Conservation (phyloP, 305 asterid species). For the Solanum chacoense region DNA sequence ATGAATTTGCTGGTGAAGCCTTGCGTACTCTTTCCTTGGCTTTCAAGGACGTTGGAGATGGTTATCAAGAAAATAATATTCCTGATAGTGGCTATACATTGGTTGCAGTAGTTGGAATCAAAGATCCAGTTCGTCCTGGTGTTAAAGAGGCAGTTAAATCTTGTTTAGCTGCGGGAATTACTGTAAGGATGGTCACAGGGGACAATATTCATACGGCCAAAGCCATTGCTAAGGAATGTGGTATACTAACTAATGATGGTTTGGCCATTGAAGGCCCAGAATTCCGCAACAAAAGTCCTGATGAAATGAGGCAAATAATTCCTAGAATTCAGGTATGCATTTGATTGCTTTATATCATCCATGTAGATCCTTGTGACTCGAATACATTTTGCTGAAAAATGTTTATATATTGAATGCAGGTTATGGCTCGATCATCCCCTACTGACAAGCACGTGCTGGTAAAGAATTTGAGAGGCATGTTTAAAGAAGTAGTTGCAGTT, state of each 20-base stretch:
- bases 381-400: neutral
- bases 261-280: constrained; percentile 79
- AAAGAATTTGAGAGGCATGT: constrained; percentile 51
- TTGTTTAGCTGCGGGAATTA: constrained; percentile 85
- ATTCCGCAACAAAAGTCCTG: constrained; percentile 41
- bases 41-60: constrained; percentile 51
- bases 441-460: constrained; percentile 78
- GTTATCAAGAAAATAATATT: constrained; percentile 24
- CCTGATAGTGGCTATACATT: constrained; percentile 70
- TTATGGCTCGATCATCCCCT: constrained; percentile 96
- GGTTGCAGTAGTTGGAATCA: constrained; percentile 79
- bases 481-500: constrained; percentile 83
- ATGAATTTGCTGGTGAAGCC: constrained; percentile 68
- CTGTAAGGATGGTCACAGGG: constrained; percentile 91
- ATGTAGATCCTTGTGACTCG: neutral
- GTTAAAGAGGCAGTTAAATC: constrained; percentile 79
- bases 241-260: constrained; percentile 60
- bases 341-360: neutral
- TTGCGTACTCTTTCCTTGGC: constrained; percentile 90
- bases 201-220: constrained; percentile 87
- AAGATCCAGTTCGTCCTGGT: constrained; percentile 93
- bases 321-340: constrained; percentile 67
- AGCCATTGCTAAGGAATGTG: constrained; percentile 96
- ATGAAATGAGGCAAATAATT: constrained; percentile 54
- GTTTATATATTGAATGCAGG: constrained; percentile 32